Base-by-base conservation (phyloP, 78 protist genomes). In the Cavenderia fasciculata region DNA sequence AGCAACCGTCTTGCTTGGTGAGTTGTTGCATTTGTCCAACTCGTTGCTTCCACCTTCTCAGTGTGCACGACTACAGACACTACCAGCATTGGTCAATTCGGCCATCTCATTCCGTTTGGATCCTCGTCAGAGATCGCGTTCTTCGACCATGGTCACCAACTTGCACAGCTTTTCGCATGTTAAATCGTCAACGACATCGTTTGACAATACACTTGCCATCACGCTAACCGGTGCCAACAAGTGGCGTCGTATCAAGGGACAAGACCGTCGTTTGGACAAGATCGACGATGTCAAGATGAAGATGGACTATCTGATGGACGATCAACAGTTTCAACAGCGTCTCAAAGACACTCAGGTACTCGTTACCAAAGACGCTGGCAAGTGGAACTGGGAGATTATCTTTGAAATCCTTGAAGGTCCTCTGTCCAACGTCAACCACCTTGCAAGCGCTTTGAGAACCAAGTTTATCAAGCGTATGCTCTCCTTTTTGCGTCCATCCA, bases 261-360 rank as follows among this genome's bases (percentile, higher is more conserved):
- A 76, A 27, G 93, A 86, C 43, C 19, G 93, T 14, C 36, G 93
- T 38, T 57, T 75, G 19, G 93, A 86, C 18, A 70, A 65, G 19
- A 57, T 75, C 40, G 85, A 75, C 31, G 93, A 75, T 33, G 69
- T 76, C 8, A 66, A 75, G 54, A 73, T 75, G 85, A 71, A 73
- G 25, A 75, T 86, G 85, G 93, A 86, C 4, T 74, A 74, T 68
- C 93, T 74, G n/a, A 66, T 86, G 85, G 93, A 86, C 8, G 87
- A 86, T n/a, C 62, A 18, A 0, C 93, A 86, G 33, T 70, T 86
- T 44, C 85, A 76, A 34, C 51, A 43, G 21, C 72, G 74, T 8
- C n/a, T 86, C 12, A 69, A 68, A 16, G 93, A 86, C 5, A 75
- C 93, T 34, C 93, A 86, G 72, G 93, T 86, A 1, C 16, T 75